These are phyloP conservation scores for Cenchrus purpureus DNA, from an alignment of 176 grass and related monocot species.

Conservation along the genomic window DNA sequence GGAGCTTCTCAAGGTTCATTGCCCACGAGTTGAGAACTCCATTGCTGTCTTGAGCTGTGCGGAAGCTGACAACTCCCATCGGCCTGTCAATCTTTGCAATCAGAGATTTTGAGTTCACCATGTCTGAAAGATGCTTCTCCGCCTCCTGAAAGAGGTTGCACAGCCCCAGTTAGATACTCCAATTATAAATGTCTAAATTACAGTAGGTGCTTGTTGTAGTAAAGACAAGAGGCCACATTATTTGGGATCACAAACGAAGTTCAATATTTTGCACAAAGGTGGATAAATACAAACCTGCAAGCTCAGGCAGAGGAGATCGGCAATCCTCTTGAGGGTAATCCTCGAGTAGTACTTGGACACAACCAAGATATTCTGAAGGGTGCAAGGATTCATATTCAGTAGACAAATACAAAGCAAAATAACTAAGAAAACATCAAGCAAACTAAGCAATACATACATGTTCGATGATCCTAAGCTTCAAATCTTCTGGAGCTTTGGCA, in stretches of 20 bases:
- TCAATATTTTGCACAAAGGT: background rate
- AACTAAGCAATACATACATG: conserved; percentile 72
- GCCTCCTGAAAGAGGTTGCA: conserved; percentile 56
- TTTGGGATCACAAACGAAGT: background rate
- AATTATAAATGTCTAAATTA: background rate
- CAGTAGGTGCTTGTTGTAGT: background rate
- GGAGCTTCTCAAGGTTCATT: conserved; percentile 82
- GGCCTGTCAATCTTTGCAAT: conserved; percentile 89
- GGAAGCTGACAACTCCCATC: conserved; percentile 72
- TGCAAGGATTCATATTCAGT: conserved; percentile 6
- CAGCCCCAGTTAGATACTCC: background rate
- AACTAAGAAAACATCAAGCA: background rate
- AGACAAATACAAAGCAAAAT: conserved; percentile 19
- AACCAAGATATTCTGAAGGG: conserved; percentile 93
- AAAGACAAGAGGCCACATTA: background rate
- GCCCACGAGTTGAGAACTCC: conserved; percentile 84
- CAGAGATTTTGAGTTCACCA: conserved; percentile 88
- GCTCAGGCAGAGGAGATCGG: conserved; percentile 81
- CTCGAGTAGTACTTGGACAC: conserved; percentile 97
- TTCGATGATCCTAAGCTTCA: conserved; percentile 90
- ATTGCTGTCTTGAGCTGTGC: conserved; percentile 74
- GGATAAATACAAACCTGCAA: conserved; percentile 57
- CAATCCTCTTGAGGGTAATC: conserved; percentile 85
- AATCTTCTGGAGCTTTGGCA: conserved; percentile 76
- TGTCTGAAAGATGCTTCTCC: conserved; percentile 93